A percentile compares a stretch with the other conserved stretches of the same genome.
phyloP scores from a whole-genome alignment of 176 grass and related monocot species.

The Thinopyrum elongatum region DNA sequence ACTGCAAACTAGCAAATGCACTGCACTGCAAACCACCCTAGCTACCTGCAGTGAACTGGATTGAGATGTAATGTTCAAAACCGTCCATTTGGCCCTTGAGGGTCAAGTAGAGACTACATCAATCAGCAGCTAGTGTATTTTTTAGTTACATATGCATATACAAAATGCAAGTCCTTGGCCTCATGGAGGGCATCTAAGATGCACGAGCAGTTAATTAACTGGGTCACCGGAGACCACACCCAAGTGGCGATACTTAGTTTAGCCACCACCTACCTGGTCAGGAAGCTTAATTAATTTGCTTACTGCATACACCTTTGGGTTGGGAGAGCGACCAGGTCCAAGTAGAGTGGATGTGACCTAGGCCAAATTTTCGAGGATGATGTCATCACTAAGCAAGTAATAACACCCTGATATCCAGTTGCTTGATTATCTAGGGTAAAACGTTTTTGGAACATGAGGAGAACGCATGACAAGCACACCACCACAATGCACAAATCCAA shows the following conservation, averaged over 20 bases:
- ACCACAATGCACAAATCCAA: conserved; percentile 7
- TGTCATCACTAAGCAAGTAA: conserved; percentile 7
- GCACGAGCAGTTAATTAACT: neutral
- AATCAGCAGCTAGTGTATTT: neutral
- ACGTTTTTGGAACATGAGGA: neutral
- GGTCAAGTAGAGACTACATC: neutral
- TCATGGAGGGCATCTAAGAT: neutral
- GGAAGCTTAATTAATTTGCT: neutral
- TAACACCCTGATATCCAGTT: neutral
- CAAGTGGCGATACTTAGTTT: conserved; percentile 19
- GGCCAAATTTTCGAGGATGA: conserved; percentile 5
- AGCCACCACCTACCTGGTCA: conserved; percentile 1
- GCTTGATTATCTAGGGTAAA: neutral
- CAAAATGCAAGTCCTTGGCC: neutral
- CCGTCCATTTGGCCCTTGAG: neutral
- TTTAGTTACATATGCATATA: neutral
- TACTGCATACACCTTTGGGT: neutral
- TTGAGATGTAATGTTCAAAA: too few relatives aligned
- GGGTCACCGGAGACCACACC: neutral
- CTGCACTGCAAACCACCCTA: neutral
- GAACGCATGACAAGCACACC: neutral
- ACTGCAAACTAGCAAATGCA: neutral
- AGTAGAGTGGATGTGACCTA: conserved; percentile 16
- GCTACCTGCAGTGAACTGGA: neutral
- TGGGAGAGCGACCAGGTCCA: neutral